Conservation (phyloP, 768 basidiomycete genomes). For the Auriculariales sp. region DNA sequence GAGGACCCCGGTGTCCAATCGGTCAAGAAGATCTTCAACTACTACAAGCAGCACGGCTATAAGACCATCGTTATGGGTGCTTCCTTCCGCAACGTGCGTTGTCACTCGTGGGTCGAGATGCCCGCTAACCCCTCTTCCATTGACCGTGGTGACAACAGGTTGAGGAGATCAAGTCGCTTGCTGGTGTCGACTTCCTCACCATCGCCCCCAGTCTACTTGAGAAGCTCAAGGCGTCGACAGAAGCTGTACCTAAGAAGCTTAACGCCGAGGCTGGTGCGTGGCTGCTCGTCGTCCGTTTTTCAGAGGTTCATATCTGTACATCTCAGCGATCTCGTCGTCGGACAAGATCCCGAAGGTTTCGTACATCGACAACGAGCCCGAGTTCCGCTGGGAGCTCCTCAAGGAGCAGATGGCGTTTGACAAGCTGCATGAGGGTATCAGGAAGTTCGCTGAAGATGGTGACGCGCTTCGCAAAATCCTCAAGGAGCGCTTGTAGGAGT, state of each 20-base stretch:
- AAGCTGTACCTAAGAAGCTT: constrained; percentile 73
- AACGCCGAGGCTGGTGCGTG: constrained; percentile 40
- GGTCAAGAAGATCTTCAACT: constrained; percentile 96
- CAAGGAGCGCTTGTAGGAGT: constrained; percentile 31
- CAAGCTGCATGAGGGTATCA: constrained; percentile 96
- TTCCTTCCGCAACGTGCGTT: constrained; percentile 89
- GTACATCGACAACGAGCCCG: constrained; percentile 83
- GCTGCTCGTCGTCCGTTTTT: constrained; percentile 24
- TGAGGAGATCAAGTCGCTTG: constrained; percentile 88
- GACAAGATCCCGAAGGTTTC: constrained; percentile 64
- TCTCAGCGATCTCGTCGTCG: constrained; percentile 17
- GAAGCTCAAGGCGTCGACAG: constrained; percentile 74
- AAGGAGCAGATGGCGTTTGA: constrained; percentile 97
- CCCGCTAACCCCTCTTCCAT: not conserved
- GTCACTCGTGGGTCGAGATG: not conserved
- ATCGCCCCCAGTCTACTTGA: constrained; percentile 85
- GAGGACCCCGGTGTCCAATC: constrained; percentile 92
- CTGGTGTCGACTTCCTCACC: constrained; percentile 96
- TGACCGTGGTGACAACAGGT: constrained; percentile 25
- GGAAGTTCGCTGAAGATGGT: constrained; percentile 95
- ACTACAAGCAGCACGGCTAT: constrained; percentile 97
- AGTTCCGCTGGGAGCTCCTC: constrained; percentile 90
- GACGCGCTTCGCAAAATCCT: constrained; percentile 74
- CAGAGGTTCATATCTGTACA: too few species aligned
- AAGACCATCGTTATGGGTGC: constrained; percentile 99